Evolutionary conservation across 129 eudicot genomes (phyloP).

Genomic region (Lonicera japonica): DNA sequence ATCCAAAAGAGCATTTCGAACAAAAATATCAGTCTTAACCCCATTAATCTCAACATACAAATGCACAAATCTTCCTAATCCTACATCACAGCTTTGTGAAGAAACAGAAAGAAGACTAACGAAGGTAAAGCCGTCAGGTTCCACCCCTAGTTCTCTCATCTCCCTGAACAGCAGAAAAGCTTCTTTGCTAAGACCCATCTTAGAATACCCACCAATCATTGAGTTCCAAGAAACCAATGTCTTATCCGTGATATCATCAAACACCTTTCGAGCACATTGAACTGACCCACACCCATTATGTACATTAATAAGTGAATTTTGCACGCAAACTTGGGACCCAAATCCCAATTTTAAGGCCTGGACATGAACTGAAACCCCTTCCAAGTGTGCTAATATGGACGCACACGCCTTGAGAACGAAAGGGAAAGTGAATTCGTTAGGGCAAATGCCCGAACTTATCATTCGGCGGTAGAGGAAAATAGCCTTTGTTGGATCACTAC

Average conservation of each 20-base stretch:
- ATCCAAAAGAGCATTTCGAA: constrained; percentile 31
- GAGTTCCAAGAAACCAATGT: constrained; percentile 35
- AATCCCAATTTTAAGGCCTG: constrained; percentile 26
- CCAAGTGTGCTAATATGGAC: neutral
- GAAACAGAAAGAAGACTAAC: constrained; percentile 31
- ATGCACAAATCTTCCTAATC: constrained; percentile 28
- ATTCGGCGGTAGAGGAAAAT: constrained; percentile 22
- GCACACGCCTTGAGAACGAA: constrained; percentile 39
- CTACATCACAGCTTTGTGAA: constrained; percentile 16
- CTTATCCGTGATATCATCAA: constrained; percentile 17
- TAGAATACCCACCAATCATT: constrained; percentile 36
- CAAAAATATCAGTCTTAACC: constrained; percentile 15
- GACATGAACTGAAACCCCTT: constrained; percentile 25
- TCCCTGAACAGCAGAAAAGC: constrained; percentile 22
- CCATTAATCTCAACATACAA: constrained; percentile 18
- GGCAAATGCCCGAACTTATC: constrained; percentile 17
- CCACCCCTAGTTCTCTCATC: constrained; percentile 23
- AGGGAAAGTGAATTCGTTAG: constrained; percentile 35
- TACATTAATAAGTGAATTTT: constrained; percentile 24
- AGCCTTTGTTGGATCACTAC: constrained; percentile 17
- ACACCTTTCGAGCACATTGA: constrained; percentile 19
- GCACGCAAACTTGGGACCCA: constrained; percentile 15
- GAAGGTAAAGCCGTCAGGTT: constrained; percentile 27
- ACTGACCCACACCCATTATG: constrained; percentile 19
- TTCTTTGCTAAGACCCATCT: constrained; percentile 16